Base-by-base conservation (phyloP, 148 eudicot genomes). In the Rhododendron ferrugineum region DNA sequence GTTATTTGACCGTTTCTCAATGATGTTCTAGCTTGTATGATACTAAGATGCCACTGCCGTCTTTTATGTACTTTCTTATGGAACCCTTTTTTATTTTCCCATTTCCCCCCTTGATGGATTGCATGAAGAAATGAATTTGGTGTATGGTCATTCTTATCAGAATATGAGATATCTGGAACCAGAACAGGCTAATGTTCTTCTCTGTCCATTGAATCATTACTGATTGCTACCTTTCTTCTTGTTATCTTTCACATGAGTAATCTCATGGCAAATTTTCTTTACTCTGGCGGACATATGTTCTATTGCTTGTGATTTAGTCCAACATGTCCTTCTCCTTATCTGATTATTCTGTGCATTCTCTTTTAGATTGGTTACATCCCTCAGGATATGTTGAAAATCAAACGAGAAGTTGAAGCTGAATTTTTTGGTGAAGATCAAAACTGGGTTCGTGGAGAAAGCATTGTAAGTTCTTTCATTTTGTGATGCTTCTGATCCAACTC, bases 401-500 rank as follows among this genome's bases (percentile, higher is more conserved):
- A 94, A 88, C 91, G 87, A 86, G 97, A 94, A 90, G 90, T 96
- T 77, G 93, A 94, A 82, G 88, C 91, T 85, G 99, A 95, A 81
- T 84, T 96, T 84, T 91, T 88, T 85, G 95, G 93, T 82, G 94
- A 91, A 86, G 94, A 92, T 78, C 97, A 91, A 86, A 86, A 49
- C 82, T 95, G 99, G 99, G 87, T 87, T 82, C 98, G 89, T 88
- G 93, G 85, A 46, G 99, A 96, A 88, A 87, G 50, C 82, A 93
- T 28, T 87, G 98, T 94, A 89, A 91, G 91, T 89, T 85, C 54
- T 28, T 49, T 23, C 20, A 0, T 28, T 83, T 40, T 40, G 44
- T 40, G 44, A 40, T 40, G 44, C 44, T 40, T 37, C 44, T 40
- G 44, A 40, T 40, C 44, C 0, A 0, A 40, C 44, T 6, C 44